Evolutionary conservation across 208 protist species (phyloP).

Genomic region (Herpetomonas samuelpessoai): DNA sequence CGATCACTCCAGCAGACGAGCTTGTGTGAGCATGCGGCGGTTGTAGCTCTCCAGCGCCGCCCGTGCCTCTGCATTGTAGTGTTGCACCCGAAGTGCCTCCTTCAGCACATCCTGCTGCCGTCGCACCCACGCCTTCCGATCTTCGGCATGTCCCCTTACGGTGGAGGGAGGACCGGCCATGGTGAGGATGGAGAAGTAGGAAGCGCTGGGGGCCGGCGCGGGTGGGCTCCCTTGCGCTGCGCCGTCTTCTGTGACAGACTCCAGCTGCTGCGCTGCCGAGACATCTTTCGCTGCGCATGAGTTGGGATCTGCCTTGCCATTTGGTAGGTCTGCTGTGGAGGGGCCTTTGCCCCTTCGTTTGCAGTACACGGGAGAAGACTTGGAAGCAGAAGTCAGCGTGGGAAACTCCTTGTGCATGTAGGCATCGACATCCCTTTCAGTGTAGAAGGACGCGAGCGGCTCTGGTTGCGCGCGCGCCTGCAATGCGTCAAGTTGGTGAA

Average conservation of each 20-base stretch:
- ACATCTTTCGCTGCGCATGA: no score
- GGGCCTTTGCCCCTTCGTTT: neutral
- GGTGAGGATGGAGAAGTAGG: conserved; percentile 26
- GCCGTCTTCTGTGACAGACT: no score
- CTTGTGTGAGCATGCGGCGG: no score
- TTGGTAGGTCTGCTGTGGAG: no score
- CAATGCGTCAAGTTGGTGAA: no score
- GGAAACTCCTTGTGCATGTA: neutral
- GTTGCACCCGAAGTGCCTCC: conserved; percentile 61
- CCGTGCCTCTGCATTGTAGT: conserved; percentile 49
- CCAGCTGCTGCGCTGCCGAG: no score
- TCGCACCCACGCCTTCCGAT: conserved; percentile 26
- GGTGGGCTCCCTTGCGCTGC: no score
- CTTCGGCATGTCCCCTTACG: neutral
- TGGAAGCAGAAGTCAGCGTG: neutral
- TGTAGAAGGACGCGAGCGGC: neutral
- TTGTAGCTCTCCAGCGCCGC: conserved; percentile 43
- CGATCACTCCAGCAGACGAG: no score
- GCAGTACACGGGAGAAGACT: neutral
- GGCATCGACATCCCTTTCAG: neutral
- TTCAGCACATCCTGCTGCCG: conserved; percentile 42
- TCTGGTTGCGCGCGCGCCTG: neutral
- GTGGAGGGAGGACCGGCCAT: neutral
- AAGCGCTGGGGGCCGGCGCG: no score
- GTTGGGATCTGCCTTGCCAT: no score